Conservation (phyloP, 2,329 filamentous ascomycete genomes). For the Parastagonospora nodorum region DNA sequence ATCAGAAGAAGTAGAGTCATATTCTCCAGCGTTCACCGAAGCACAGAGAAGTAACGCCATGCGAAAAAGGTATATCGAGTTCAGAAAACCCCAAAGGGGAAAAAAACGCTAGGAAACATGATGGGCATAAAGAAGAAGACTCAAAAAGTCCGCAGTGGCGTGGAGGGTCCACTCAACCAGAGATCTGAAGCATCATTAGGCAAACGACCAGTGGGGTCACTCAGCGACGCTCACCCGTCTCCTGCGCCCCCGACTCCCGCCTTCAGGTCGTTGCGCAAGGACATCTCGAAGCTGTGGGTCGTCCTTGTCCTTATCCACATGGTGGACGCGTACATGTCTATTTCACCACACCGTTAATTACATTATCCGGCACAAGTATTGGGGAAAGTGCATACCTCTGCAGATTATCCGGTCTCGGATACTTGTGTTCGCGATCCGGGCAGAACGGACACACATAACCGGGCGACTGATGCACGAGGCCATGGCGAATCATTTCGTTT, state of each 20-base stretch:
- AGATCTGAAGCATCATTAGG: background rate
- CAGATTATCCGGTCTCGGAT: constrained; percentile 92
- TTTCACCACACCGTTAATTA: background rate
- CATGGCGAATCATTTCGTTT: constrained; percentile 75
- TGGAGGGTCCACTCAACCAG: background rate
- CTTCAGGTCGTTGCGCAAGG: constrained; percentile 82
- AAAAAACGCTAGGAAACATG: no score
- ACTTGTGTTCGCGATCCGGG: constrained; percentile 89
- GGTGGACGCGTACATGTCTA: constrained; percentile 92
- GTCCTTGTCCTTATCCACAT: constrained; percentile 86
- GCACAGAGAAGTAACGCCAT: no score
- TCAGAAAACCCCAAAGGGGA: no score
- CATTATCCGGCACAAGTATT: background rate
- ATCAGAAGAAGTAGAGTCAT: no score
- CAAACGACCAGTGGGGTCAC: background rate
- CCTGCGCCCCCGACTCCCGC: constrained; percentile 78
- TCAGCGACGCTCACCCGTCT: constrained; percentile 58
- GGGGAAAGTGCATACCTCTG: constrained; percentile 69
- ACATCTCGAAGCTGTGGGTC: constrained; percentile 82
- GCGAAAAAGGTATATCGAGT: no score
- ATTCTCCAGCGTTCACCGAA: no score
- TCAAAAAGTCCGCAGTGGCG: background rate
- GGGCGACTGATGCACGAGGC: constrained; percentile 89
- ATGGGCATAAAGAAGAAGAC: background rate
- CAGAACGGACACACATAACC: constrained; percentile 98